Percentiles rank a stretch among this genome's conserved stretches.
phyloP scores from a whole-genome alignment of 805 yeast genomes.

The Wickerhamiella kurtzmanii region DNA sequence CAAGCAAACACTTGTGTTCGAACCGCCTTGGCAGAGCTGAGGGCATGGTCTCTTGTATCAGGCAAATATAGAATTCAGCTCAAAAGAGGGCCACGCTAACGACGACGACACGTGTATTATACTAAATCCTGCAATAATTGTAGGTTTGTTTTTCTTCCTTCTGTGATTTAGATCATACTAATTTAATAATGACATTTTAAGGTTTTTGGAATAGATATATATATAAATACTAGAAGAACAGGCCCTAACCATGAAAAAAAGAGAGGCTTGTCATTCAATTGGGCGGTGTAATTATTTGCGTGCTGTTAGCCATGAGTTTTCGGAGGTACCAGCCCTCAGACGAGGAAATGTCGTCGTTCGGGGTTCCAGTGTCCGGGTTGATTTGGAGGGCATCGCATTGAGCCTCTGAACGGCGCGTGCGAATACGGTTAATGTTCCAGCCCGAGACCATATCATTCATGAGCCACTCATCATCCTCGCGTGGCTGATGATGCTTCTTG shows the following conservation, averaged over 20 bases:
- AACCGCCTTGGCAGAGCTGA: background rate
- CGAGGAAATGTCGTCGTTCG: constrained; percentile 6
- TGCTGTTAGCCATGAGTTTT: background rate
- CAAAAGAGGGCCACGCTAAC: no score
- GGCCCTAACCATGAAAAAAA: no score
- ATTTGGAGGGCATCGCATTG: constrained; percentile 19
- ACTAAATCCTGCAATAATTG: no score
- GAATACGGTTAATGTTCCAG: constrained; percentile 25
- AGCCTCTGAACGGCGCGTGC: constrained; percentile 13
- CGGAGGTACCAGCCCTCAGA: constrained; percentile 19
- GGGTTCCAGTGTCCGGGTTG: constrained; percentile 2
- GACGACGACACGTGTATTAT: no score
- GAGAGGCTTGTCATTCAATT: no score
- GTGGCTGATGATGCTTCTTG: constrained; percentile 3
- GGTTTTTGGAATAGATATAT: no score
- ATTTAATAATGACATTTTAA: background rate
- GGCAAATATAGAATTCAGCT: no score
- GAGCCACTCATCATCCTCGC: constrained; percentile 1
- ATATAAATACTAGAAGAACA: background rate
- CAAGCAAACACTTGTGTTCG: background rate
- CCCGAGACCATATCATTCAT: constrained; percentile 15
- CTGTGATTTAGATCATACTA: no score
- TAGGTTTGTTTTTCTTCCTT: no score
- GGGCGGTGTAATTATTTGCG: background rate
- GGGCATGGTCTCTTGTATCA: no score